These are phyloP conservation scores for Irpex sp. DNA, from an alignment of 1,284 basidiomycete genomes.

Conservation along the genomic window DNA sequence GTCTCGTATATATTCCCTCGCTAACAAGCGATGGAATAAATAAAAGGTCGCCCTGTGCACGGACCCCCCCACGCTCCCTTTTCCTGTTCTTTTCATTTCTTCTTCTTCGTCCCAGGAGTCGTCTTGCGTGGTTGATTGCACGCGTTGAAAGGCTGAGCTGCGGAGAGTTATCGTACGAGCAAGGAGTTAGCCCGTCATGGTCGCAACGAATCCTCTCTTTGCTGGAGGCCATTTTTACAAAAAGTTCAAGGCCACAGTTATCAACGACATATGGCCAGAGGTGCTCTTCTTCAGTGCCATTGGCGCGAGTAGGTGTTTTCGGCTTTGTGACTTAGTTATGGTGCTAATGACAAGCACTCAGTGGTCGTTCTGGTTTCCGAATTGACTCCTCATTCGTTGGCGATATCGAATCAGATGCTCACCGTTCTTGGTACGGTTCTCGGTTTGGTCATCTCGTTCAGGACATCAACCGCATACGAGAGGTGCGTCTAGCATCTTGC, in stretches of 20 bases:
- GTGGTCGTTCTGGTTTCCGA: conserved; percentile 52
- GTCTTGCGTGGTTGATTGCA: background rate
- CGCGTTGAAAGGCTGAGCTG: background rate
- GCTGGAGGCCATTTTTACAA: conserved; percentile 30
- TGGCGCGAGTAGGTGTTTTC: conserved; percentile 43
- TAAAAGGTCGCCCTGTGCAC: background rate
- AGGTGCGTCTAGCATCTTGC: conserved; percentile 34
- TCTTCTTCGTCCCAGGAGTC: background rate
- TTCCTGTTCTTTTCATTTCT: background rate
- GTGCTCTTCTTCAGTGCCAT: conserved; percentile 51
- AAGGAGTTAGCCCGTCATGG: conserved; percentile 18
- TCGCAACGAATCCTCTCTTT: conserved; percentile 27
- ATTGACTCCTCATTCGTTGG: conserved; percentile 38
- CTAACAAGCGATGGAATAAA: background rate
- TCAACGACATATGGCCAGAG: conserved; percentile 64
- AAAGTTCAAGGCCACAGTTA: conserved; percentile 57
- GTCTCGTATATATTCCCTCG: background rate
- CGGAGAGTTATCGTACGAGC: background rate
- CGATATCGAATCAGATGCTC: conserved; percentile 39
- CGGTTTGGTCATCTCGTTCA: conserved; percentile 37
- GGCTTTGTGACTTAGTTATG: background rate
- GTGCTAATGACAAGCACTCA: conserved; percentile 19
- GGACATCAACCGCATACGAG: conserved; percentile 57
- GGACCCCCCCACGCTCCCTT: background rate
- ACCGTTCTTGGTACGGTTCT: conserved; percentile 40